Percentiles rank a stretch among this genome's conserved stretches.
Conservation (phyloP, 2,329 filamentous ascomycete species). For the Fusarium vanettenii region DNA sequence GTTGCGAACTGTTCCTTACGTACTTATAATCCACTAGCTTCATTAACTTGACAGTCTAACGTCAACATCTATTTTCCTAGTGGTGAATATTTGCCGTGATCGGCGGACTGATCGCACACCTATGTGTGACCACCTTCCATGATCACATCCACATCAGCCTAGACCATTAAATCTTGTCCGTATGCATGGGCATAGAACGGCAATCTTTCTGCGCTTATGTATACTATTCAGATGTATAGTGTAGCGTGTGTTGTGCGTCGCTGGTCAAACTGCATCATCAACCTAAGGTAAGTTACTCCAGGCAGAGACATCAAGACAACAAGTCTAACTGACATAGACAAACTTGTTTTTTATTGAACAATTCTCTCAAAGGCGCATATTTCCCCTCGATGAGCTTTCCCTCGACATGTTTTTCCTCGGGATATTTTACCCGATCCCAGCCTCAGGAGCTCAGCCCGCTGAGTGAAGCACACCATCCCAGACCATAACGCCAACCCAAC, state of each 20-base stretch:
- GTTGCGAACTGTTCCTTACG: not conserved
- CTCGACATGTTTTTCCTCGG: not conserved
- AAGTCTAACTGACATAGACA: not conserved
- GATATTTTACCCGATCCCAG: not conserved
- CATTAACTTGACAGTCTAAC: not conserved
- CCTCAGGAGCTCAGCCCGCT: not conserved
- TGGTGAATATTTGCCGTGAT: not conserved
- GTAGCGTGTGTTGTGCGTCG: not conserved
- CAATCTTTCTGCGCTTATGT: not conserved
- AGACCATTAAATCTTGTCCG: not conserved
- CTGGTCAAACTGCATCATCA: not conserved
- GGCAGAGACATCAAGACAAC: not conserved
- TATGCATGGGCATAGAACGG: not conserved
- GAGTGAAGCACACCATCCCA: not conserved
- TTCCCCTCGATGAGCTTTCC: not conserved
- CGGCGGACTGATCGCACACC: not conserved
- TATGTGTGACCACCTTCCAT: not conserved
- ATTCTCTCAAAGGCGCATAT: not conserved
- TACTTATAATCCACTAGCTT: not conserved
- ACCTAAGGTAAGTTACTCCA: not conserved
- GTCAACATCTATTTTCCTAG: not conserved
- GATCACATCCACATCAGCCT: not conserved
- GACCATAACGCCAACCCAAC: not conserved
- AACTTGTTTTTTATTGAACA: not conserved
- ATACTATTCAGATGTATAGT: not conserved